Conservation (phyloP, 139 green algal species). For the Mesotaenium endlicherianum region DNA sequence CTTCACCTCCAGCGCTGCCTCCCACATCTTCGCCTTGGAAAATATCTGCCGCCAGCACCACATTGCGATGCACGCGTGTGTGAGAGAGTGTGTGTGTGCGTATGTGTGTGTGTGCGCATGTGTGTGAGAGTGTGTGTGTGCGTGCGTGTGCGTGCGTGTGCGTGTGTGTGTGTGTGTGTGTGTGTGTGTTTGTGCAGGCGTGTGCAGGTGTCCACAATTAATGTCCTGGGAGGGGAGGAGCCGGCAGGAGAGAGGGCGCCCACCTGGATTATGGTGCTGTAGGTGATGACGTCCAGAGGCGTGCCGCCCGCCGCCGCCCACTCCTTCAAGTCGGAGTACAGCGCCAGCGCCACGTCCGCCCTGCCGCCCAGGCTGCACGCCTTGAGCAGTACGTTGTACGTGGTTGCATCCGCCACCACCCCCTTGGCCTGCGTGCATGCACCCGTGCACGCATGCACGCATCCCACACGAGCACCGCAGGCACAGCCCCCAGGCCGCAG, state of each 20-base stretch:
- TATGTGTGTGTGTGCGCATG: not conserved
- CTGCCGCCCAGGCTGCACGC: not conserved
- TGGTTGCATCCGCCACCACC: not conserved
- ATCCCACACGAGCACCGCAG: too few relatives aligned
- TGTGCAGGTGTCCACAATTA: too few relatives aligned
- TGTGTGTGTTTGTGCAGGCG: too few relatives aligned
- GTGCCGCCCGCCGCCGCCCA: slow-evolving; percentile 16
- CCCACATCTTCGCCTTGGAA: slow-evolving; percentile 25
- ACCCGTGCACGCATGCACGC: not conserved
- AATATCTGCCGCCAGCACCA: slow-evolving; percentile 16
- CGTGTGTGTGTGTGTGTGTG: too few relatives aligned
- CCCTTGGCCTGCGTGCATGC: not conserved
- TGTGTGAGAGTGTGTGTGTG: not conserved
- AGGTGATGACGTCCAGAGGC: slow-evolving; percentile 36
- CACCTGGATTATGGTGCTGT: slow-evolving; percentile 45
- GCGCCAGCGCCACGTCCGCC: not conserved
- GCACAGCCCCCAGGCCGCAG: too few relatives aligned
- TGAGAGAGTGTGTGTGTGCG: not conserved
- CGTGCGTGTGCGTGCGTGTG: not conserved
- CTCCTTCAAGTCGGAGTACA: slow-evolving; percentile 27
- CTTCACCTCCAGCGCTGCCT: slow-evolving; percentile 31
- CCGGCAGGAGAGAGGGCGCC: too few relatives aligned
- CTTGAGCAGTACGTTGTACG: slow-evolving; percentile 30
- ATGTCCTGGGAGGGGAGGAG: too few relatives aligned
- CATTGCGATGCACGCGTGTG: too few relatives aligned